These are phyloP conservation scores for Phytophthora sansomeana DNA, from an alignment of 352 stramenopile genomes.

Conservation along the genomic window DNA sequence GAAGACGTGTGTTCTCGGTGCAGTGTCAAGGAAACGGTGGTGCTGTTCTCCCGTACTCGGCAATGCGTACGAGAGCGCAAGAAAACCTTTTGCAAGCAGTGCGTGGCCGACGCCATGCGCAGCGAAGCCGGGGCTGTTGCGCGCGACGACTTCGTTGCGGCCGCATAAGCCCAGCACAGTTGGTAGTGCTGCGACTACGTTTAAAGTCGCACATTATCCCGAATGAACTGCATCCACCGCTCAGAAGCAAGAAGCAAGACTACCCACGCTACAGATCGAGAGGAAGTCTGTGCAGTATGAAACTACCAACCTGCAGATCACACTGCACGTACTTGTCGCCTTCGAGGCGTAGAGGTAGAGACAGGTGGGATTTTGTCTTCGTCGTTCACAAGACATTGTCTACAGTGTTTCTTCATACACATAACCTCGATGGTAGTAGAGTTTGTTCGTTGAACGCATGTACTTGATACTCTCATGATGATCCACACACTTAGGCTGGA, in stretches of 20 bases:
- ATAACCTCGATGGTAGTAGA: neutral
- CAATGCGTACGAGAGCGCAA: conserved; percentile 32
- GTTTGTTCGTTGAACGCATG: neutral
- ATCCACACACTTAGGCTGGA: conserved; percentile 13
- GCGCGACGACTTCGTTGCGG: conserved; percentile 38
- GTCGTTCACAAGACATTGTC: neutral
- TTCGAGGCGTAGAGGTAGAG: neutral
- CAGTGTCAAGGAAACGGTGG: conserved; percentile 35
- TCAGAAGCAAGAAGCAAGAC: conserved; percentile 1
- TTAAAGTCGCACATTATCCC: neutral
- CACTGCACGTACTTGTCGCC: neutral
- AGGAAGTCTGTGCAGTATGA: conserved; percentile 21
- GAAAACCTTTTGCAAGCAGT: conserved; percentile 45
- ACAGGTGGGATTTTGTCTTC: neutral
- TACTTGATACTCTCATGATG: neutral
- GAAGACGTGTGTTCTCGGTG: conserved; percentile 43
- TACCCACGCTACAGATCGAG: conserved; percentile 4
- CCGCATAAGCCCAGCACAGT: conserved; percentile 16
- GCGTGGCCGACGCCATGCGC: conserved; percentile 41
- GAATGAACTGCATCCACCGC: neutral
- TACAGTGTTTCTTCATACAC: neutral
- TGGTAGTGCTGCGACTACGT: conserved; percentile 19
- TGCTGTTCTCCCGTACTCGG: conserved; percentile 30
- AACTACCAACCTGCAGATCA: conserved; percentile 1
- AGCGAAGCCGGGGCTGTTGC: conserved; percentile 38